Conservation (phyloP, 208 protist species). For the Acanthamoeba royreba region DNA sequence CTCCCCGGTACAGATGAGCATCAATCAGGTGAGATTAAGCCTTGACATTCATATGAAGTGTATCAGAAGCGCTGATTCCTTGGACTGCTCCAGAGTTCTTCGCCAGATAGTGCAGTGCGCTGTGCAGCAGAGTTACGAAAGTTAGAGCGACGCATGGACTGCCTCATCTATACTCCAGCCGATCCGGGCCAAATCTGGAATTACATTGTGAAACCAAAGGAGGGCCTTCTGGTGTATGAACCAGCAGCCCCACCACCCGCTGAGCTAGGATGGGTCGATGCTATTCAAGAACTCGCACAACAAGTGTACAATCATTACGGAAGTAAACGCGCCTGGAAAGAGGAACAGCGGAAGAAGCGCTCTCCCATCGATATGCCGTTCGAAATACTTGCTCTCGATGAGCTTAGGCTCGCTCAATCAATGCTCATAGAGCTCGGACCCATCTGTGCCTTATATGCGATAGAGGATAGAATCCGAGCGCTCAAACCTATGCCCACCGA, state of each 20-base stretch:
- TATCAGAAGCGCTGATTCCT: neutral
- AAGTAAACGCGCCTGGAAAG: neutral
- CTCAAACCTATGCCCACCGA: neutral
- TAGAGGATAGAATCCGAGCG: neutral
- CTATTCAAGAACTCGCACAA: neutral
- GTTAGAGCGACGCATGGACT: neutral
- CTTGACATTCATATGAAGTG: neutral
- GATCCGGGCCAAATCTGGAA: neutral
- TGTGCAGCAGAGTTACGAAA: neutral
- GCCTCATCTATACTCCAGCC: neutral
- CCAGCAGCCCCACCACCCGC: neutral
- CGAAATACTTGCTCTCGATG: neutral
- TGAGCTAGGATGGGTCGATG: neutral
- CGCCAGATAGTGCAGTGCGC: neutral
- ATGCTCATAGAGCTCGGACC: neutral
- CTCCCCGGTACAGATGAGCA: slow-evolving; percentile 3
- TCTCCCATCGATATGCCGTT: too few species aligned
- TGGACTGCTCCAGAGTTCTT: neutral
- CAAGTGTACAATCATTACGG: neutral
- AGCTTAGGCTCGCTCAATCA: neutral
- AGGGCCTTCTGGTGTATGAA: neutral
- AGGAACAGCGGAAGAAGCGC: too few species aligned
- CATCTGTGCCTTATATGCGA: neutral
- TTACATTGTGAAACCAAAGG: neutral
- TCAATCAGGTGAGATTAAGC: neutral